These are phyloP conservation scores for Boletales sp. DNA, from an alignment of 768 basidiomycete genomes.

Conservation along the genomic window DNA sequence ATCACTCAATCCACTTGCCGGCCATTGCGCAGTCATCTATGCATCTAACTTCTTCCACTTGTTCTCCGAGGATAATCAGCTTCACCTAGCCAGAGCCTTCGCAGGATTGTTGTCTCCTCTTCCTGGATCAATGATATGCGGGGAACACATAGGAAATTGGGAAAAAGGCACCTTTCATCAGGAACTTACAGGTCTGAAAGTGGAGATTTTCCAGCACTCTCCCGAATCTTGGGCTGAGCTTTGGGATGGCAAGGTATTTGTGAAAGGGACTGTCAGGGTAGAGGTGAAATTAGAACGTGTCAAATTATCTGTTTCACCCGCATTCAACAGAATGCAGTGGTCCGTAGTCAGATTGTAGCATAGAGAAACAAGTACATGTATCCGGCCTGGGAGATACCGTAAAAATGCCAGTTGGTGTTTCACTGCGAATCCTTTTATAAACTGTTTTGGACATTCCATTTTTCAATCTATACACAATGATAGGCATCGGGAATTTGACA, in stretches of 20 bases:
- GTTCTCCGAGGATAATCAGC: constrained; percentile 28
- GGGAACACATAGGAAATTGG: constrained; percentile 20
- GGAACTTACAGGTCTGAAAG: neutral
- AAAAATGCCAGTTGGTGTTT: no score
- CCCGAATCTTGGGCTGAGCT: constrained; percentile 35
- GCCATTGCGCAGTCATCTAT: constrained; percentile 48
- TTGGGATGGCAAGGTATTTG: constrained; percentile 38
- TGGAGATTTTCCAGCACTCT: constrained; percentile 26
- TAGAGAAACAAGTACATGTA: no score
- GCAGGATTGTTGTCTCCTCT: constrained; percentile 27
- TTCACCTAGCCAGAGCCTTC: constrained; percentile 22
- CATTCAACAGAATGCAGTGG: constrained; percentile 21
- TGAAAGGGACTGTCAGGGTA: constrained; percentile 10
- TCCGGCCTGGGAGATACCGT: no score
- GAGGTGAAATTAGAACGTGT: constrained; percentile 4
- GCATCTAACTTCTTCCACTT: constrained; percentile 47
- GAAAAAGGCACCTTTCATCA: neutral
- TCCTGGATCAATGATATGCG: constrained; percentile 31
- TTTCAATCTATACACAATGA: no score
- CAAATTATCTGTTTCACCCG: neutral
- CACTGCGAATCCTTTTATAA: no score
- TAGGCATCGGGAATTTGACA: no score
- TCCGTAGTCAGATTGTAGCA: constrained; percentile 18
- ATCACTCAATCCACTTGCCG: constrained; percentile 46
- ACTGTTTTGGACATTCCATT: no score